Conservation (phyloP, 345 rosid species). For the Sisymbrium irio region DNA sequence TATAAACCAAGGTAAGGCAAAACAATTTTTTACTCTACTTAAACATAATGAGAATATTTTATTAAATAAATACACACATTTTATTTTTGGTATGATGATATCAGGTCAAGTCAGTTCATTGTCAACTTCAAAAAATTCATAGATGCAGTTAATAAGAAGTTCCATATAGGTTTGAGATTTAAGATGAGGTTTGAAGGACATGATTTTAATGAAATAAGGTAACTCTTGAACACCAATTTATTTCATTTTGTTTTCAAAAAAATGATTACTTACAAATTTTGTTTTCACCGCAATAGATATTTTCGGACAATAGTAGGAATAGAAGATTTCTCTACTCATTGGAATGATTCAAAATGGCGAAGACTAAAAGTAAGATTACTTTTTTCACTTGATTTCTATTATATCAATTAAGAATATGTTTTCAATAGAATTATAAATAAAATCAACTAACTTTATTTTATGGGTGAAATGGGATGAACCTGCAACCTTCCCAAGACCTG, state of each 20-base stretch:
- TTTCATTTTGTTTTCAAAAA: too few species aligned
- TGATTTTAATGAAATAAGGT: slow-evolving; percentile 24
- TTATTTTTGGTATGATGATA: too few species aligned
- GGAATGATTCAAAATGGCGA: background rate
- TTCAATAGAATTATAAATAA: background rate
- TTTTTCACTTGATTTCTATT: background rate
- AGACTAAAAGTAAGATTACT: background rate
- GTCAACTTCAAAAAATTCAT: too few species aligned
- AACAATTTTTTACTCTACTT: too few species aligned
- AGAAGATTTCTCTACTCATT: background rate
- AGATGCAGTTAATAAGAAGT: too few species aligned
- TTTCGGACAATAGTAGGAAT: background rate
- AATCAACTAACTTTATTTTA: background rate
- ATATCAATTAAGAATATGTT: background rate
- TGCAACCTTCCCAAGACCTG: slow-evolving; percentile 52
- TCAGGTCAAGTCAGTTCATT: too few species aligned
- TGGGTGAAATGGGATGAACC: slow-evolving; percentile 66
- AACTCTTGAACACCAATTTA: background rate
- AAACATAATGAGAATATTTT: too few species aligned
- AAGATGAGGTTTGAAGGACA: slow-evolving; percentile 73
- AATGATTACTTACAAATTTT: too few species aligned
- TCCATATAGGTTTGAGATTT: too few species aligned
- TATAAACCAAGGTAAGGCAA: too few species aligned
- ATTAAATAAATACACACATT: too few species aligned
- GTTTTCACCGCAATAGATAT: background rate